Evolutionary conservation across 1,284 basidiomycete species (phyloP).

Genomic region (Apiotrichum domesticum): DNA sequence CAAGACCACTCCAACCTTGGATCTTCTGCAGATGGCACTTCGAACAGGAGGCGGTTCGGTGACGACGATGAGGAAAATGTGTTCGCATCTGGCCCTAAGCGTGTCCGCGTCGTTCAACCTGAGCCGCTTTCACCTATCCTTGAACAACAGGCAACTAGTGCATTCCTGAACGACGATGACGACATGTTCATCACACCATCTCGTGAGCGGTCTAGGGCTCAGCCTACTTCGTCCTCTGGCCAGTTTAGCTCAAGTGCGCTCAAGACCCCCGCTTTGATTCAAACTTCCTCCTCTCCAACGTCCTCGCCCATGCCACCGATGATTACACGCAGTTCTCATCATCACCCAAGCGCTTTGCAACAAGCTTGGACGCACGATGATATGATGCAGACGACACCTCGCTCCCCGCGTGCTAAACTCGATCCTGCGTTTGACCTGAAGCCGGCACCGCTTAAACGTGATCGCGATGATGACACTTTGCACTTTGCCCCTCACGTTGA

Average conservation of each 20-base stretch:
- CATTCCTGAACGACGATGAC: conserved; percentile 20
- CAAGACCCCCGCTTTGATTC: conserved; percentile 41
- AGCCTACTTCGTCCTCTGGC: neutral
- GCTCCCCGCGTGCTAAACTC: conserved; percentile 24
- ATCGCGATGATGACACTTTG: conserved; percentile 9
- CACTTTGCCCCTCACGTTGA: conserved; percentile 3
- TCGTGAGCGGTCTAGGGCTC: conserved; percentile 22
- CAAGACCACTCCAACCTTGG: neutral
- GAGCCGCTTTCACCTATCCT: conserved; percentile 29
- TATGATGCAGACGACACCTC: conserved; percentile 19
- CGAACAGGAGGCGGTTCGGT: neutral
- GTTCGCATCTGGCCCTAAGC: conserved; percentile 25
- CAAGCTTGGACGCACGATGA: conserved; percentile 43
- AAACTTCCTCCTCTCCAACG: conserved; percentile 43
- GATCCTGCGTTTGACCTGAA: conserved; percentile 42
- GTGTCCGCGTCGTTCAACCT: conserved; percentile 29
- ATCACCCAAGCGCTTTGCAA: conserved; percentile 36
- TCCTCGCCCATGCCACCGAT: conserved; percentile 46
- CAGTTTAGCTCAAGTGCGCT: conserved; percentile 28
- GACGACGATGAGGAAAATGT: conserved; percentile 38
- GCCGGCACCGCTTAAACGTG: conserved; percentile 20
- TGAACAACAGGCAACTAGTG: conserved; percentile 18
- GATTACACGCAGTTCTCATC: conserved; percentile 29
- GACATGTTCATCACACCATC: conserved; percentile 40
- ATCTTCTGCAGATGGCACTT: neutral